Base-by-base conservation (phyloP, 108 stramenopile species). In the Phaeodactylum tricornutum region DNA sequence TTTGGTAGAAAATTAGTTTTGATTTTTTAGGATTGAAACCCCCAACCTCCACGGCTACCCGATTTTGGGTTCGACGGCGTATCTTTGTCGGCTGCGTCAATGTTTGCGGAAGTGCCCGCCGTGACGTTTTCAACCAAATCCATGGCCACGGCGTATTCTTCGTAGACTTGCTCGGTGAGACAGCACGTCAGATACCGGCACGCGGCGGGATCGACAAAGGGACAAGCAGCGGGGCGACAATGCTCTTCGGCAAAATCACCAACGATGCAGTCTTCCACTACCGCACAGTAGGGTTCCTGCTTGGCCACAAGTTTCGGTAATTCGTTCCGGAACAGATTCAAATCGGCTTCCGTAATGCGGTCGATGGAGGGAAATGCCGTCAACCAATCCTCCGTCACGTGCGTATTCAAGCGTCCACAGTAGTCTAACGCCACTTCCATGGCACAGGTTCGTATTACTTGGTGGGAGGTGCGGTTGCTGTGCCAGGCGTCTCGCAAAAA, bases 401-500 rank as follows among this genome's bases (percentile, higher is more conserved):
- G 48, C 29, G 62, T 50, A 9, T 69, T 59, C 0, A 81, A 40
- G 22, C 87, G 79, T 39, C 50, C 68, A 52, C 87, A 88, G 56
- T 81, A 84, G 51, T 88, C 87, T 22, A 88, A 30, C 4, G 71
- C 33, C 2, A 76, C 51, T 36, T 88, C 80, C 42, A 71, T 19
- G 7, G 71, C 62, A 57, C 87, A 88, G 12, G 59, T 59, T n/a
- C 65, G 61, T 7, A 75, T 59, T 9, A 79, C 63, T 23, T 41
- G 19, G 16, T 14, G 19, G 16, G 24, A 28, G 19, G 43, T 8
- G 15, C n/a, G 43, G 29, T 53, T 61, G 16, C 40, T 28, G 25
- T 59, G 51, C 75, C 80, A 81, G 14, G 62, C 76, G 40, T 59
- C 31, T 37, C 70, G 40, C 52, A 81, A 48, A 7, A 66, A 50